These are phyloP conservation scores for Papiliotrema terrestris DNA, from an alignment of 1,284 basidiomycete species.

Conservation along the genomic window DNA sequence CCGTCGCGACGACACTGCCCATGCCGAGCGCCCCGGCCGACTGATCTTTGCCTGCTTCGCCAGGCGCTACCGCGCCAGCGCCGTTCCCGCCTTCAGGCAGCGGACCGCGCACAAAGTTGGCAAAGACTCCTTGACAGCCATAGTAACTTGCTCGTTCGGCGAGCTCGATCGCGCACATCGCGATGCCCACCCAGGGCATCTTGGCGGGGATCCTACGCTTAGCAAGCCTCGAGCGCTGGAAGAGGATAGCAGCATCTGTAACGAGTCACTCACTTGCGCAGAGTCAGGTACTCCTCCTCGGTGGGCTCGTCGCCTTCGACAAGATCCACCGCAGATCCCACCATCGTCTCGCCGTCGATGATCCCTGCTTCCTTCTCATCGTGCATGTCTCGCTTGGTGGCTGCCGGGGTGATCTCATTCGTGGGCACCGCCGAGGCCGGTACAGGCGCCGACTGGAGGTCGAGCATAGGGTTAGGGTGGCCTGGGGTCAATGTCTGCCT, in stretches of 20 bases:
- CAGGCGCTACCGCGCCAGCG: conserved; percentile 66
- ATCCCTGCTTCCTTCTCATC: not conserved
- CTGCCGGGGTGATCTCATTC: not conserved
- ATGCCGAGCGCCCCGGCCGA: conserved; percentile 56
- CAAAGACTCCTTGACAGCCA: conserved; percentile 17
- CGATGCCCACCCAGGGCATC: conserved; percentile 25
- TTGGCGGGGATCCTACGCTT: not conserved
- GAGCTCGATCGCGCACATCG: conserved; percentile 44
- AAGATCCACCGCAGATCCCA: not conserved
- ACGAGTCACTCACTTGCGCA: conserved; percentile 15
- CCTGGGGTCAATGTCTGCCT: too few species aligned
- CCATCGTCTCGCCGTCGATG: not conserved
- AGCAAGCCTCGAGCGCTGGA: too few species aligned
- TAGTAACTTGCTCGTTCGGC: conserved; percentile 41
- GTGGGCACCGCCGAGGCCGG: conserved; percentile 18
- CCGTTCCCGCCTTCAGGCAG: conserved; percentile 52
- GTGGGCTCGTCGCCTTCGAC: conserved; percentile 3
- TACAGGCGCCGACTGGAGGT: conserved; percentile 32
- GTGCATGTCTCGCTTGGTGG: not conserved
- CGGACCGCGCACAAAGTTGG: conserved; percentile 19
- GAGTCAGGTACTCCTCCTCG: conserved; percentile 10
- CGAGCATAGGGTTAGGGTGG: conserved; percentile 3
- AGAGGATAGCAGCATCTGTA: not conserved
- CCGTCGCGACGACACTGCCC: conserved; percentile 23
- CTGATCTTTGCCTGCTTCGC: conserved; percentile 55